Percentiles rank a stretch among this genome's conserved stretches.
Conservation (phyloP, 225 moss, liverwort and hornwort genomes). For the Bryoerythrophyllum caledonicum region DNA sequence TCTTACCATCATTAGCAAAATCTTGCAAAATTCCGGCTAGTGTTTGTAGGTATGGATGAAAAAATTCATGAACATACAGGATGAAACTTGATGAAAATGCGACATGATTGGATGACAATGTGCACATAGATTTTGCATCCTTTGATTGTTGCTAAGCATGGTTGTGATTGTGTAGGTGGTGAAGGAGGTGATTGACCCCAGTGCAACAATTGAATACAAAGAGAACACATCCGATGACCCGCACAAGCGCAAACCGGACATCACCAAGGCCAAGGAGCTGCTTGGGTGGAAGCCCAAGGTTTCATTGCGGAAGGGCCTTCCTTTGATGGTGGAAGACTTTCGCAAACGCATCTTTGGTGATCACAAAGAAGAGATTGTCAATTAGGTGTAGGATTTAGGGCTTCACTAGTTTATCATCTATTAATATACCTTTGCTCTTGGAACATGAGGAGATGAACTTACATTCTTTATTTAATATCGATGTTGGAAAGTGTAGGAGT, state of each 20-base stretch:
- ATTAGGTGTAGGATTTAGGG: no score
- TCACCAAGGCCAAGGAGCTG: slow-evolving; percentile 58
- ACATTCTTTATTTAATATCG: no score
- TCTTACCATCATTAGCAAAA: no score
- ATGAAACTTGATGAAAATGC: no score
- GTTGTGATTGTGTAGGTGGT: slow-evolving; percentile 48
- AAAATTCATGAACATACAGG: no score
- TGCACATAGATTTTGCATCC: no score
- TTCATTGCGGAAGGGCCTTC: slow-evolving; percentile 43
- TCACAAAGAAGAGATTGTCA: slow-evolving; percentile 21
- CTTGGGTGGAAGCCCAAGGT: slow-evolving; percentile 54
- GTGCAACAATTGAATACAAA: slow-evolving; percentile 53
- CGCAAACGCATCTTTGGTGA: slow-evolving; percentile 53
- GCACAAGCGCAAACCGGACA: slow-evolving; percentile 76
- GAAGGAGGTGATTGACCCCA: slow-evolving; percentile 64
- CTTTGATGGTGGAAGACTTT: slow-evolving; percentile 52
- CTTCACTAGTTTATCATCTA: not conserved
- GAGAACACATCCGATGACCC: slow-evolving; percentile 78
- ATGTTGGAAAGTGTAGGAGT: not conserved
- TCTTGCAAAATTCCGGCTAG: not conserved
- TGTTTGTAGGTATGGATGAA: not conserved
- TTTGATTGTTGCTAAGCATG: not conserved
- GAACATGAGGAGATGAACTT: no score
- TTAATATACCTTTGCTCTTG: no score
- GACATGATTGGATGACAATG: no score